Evolutionary conservation across 1,284 basidiomycete species (phyloP).

Genomic region (Boletus mariae): DNA sequence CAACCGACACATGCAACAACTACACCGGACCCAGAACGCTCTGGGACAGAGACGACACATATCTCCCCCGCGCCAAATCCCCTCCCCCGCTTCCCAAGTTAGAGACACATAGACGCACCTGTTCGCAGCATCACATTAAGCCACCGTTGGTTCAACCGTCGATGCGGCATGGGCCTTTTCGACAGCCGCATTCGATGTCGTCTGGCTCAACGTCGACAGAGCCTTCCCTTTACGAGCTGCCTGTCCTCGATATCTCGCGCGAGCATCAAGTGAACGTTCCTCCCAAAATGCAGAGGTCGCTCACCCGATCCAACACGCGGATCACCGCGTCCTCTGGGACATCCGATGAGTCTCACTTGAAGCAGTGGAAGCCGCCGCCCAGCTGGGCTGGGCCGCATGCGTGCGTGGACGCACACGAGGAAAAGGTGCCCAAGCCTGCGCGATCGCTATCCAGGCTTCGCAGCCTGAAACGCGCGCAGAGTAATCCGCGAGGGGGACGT

Average conservation of each 20-base stretch:
- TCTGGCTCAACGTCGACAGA: no score
- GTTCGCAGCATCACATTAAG: not conserved
- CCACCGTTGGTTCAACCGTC: not conserved
- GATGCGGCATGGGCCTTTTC: not conserved
- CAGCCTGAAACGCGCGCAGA: not conserved
- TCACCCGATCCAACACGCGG: conserved; percentile 1
- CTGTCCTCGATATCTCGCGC: not conserved
- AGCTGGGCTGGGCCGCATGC: conserved; percentile 15
- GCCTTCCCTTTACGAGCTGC: not conserved
- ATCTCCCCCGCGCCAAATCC: conserved; percentile 23
- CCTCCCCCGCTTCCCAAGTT: conserved; percentile 13
- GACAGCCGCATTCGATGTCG: not conserved
- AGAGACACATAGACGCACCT: not conserved
- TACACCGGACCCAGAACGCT: not conserved
- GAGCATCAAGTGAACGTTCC: not conserved
- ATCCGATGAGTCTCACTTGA: conserved; percentile 3
- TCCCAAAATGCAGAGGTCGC: not conserved
- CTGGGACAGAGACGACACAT: conserved; percentile 20
- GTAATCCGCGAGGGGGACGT: not conserved
- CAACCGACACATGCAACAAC: not conserved
- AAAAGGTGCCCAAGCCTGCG: not conserved
- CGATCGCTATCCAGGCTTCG: not conserved
- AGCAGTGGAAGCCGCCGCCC: conserved; percentile 23
- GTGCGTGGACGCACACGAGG: not conserved
- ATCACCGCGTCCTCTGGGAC: conserved; percentile 3